These are phyloP conservation scores for Crassisporium funariophilum DNA, from an alignment of 768 basidiomycete genomes.

Conservation along the genomic window DNA sequence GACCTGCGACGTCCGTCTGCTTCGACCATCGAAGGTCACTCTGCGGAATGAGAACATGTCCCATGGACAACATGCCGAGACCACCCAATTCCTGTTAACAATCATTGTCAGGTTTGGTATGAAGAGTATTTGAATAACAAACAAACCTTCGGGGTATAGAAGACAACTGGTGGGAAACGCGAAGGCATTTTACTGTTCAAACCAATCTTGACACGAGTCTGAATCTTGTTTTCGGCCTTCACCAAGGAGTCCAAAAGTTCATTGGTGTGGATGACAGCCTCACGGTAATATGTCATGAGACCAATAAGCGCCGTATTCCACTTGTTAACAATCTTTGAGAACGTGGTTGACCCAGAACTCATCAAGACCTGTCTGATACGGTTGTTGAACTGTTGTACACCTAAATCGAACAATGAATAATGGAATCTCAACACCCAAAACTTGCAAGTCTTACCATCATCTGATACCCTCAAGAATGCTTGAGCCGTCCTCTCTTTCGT, in stretches of 20 bases:
- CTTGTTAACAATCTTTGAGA: slow-evolving; percentile 98
- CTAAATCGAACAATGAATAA: slow-evolving; percentile 30
- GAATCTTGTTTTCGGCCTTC: slow-evolving; percentile 99
- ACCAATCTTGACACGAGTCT: slow-evolving; percentile 99
- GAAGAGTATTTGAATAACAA: neutral
- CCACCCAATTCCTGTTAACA: slow-evolving; percentile 82
- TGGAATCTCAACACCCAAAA: neutral
- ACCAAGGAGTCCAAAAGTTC: slow-evolving; percentile 95
- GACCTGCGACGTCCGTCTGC: slow-evolving; percentile 93
- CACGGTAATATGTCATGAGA: slow-evolving; percentile 97
- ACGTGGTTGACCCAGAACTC: slow-evolving; percentile 98
- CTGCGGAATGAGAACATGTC: slow-evolving; percentile 97
- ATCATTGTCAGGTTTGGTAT: neutral
- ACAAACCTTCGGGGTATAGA: slow-evolving; percentile 88
- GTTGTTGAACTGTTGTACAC: slow-evolving; percentile 97
- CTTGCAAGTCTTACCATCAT: slow-evolving; percentile 60
- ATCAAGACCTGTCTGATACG: slow-evolving; percentile 95
- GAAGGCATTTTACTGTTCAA: slow-evolving; percentile 99
- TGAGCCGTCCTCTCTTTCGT: slow-evolving; percentile 98
- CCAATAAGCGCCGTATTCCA: slow-evolving; percentile 97
- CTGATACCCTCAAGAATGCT: slow-evolving; percentile 96
- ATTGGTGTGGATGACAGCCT: slow-evolving; percentile 96
- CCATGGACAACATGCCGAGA: slow-evolving; percentile 99
- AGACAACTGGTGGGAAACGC: slow-evolving; percentile 95
- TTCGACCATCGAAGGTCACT: slow-evolving; percentile 98